Evolutionary conservation across 345 rosid genomes (phyloP), one percentile per base, ranked within the genome.

Genomic region (Eucalyptus erythrocorys): DNA sequence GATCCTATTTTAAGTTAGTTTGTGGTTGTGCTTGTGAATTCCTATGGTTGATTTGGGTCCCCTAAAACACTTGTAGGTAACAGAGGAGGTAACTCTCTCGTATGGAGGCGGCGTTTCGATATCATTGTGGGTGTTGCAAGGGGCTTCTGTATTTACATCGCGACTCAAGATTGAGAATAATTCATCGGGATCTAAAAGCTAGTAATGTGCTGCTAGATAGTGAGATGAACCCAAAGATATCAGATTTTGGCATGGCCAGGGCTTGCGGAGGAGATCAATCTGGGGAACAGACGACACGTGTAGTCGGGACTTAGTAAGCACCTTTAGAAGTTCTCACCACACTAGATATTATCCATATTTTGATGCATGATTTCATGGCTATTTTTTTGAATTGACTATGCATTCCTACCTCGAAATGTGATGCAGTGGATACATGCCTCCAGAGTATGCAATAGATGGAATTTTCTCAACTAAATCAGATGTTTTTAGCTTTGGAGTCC

Each of bases 211-310:
- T 92, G 15, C 68, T 92, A 6, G 93, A 92, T 81, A 59, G 48
- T 21, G 82, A 92, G 19, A 92, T 92, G 93, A 91, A 89, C 53
- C 90, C 92, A 19, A 91, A 92, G 84, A 92, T 91, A 61, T 90
- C 93, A 6, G 92, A 92, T 34, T 92, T 92, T 13, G 93, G 93
- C n/a, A 48, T 92, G 90, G 92, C 93, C 2, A 90, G 91, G 85
- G 89, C 76, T 21, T 90, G 90, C 79, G 66, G 86, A 14, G 88
- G 34, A 8, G 86, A 88, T 48, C 91, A 90, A 66, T 86, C 87
- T 3, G 48, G 86, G 81, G 93, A 66, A 13, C 91, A 66, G 3
- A 92, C 93, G 1, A 89, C 79, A 22, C 87, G 88, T 48, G 76
- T 92, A 26, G 91, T 90, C 2, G 92, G 93, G 55, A 92, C 93